phyloP scores from a whole-genome alignment of 2,329 filamentous ascomycete genomes.

The Colletotrichum zoysiae region DNA sequence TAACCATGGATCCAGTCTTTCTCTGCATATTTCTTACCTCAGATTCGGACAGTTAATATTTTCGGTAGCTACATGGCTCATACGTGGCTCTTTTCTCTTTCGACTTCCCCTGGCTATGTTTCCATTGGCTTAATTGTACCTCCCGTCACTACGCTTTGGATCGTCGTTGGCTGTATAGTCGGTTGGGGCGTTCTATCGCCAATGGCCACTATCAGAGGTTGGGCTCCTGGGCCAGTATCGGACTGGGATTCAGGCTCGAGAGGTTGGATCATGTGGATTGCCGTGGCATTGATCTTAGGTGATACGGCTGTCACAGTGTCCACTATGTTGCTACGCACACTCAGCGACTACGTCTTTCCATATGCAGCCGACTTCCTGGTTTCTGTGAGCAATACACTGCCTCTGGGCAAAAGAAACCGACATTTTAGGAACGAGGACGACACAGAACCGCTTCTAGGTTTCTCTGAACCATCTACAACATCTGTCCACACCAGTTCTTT shows the following conservation, averaged over 20 bases:
- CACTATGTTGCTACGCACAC: not conserved
- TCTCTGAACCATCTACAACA: not conserved
- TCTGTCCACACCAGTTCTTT: not conserved
- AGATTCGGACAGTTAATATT: conserved; percentile 3
- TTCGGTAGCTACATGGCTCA: conserved; percentile 13
- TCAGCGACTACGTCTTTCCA: not conserved
- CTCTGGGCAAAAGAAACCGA: not conserved
- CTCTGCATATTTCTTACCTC: conserved; percentile 9
- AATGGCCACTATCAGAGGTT: not conserved
- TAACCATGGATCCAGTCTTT: not conserved
- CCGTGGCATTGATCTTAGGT: conserved; percentile 12
- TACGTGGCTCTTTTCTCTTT: conserved; percentile 7
- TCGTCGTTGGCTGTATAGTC: conserved; percentile 10
- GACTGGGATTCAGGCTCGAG: conserved; percentile 16
- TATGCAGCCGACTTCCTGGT: not conserved
- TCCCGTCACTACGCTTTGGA: conserved; percentile 3
- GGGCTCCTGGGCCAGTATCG: conserved; percentile 9
- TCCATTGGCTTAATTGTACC: conserved; percentile 17
- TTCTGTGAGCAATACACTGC: not conserved
- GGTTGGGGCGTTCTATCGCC: conserved; percentile 8
- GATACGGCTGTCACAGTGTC: conserved; percentile 12
- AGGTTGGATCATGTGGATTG: conserved; percentile 20
- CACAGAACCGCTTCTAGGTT: not conserved
- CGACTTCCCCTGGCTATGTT: conserved; percentile 8
- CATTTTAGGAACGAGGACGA: not conserved